Base-by-base conservation (phyloP, 495 filamentous ascomycete species). In the Oidiodendron maius region DNA sequence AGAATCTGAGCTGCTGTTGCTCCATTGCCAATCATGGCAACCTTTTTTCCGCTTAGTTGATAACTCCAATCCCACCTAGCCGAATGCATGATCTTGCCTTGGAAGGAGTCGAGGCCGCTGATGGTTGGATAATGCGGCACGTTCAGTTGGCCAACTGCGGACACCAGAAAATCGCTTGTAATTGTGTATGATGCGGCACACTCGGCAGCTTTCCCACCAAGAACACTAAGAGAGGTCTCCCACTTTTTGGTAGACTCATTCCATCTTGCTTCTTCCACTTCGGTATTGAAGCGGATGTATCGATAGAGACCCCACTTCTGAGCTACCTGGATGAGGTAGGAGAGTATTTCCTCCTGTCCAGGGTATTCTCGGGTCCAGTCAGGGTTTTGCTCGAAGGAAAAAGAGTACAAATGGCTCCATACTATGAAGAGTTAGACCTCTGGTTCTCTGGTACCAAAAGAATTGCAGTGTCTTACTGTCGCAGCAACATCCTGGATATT, bases 21-120 rank as follows among this genome's bases (percentile, higher is more conserved):
- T 12, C 78, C 78, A 20, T 69, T 75, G 18, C 78, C 78, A 44
- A 82, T 73, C 32, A 82, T 70, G 13, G 71, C 74, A 16, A 81
- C 60, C 28, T 70, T 71, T 59, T 80, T 81, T 17, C 69, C 64
- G 18, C 66, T 61, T 67, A 78, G 25, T 67, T 73, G 41, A 66
- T 67, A 43, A 48, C 56, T 59, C 63, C 55, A 15, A 48, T 42
- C 3, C 74, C 74, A 77, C 61, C 73, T 72, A 35, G 72, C 69
- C 1, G 73, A 70, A 49, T 80, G 78, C 58, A 55, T 16, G 48
- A 53, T 45, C 45, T 40, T 74, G 56, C 44, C 76, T 56, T 68
- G 55, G 65, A 59, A 59, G 58, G 36, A 61, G 53, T 74, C 37
- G 39, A 41, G 9, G 5, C 39, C 39, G 6, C 5, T 12, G 18